A percentile compares a stretch with the other conserved stretches of the same genome.
These are phyloP conservation scores for Neckera pumila DNA, from an alignment of 225 moss, liverwort and hornwort genomes.

Conservation along the genomic window DNA sequence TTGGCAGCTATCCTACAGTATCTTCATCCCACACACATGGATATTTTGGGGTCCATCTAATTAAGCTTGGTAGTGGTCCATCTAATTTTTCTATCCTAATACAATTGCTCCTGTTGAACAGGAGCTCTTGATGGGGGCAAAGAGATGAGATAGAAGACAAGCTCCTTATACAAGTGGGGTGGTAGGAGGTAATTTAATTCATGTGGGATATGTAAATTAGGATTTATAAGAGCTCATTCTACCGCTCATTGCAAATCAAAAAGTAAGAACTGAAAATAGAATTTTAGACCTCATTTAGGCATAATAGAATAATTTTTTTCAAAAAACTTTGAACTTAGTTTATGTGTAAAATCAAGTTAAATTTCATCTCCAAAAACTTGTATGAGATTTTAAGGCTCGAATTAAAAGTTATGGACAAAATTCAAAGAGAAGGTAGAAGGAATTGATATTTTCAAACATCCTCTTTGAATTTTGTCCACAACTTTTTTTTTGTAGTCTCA, in stretches of 20 bases:
- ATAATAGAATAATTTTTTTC: rapidly evolving
- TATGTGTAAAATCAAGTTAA: rapidly evolving
- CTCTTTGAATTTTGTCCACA: too few species aligned
- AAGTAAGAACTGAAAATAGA: background rate
- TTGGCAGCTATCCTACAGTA: rapidly evolving
- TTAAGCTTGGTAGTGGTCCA: background rate
- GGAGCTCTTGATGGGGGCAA: too few species aligned
- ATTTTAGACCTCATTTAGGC: background rate
- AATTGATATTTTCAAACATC: too few species aligned
- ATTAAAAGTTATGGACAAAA: background rate
- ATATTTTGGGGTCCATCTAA: background rate
- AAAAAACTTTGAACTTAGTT: background rate
- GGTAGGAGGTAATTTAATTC: background rate
- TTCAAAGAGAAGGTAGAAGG: too few species aligned
- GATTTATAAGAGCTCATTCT: background rate
- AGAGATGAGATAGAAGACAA: background rate
- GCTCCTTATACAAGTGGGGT: background rate
- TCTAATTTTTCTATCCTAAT: background rate
- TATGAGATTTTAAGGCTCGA: background rate
- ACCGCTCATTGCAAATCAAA: rapidly evolving
- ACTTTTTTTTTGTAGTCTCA: too few species aligned
- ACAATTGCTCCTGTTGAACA: too few species aligned
- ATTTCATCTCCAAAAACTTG: rapidly evolving
- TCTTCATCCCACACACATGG: background rate
- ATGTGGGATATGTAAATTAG: background rate